Conservation (phyloP, 768 basidiomycete genomes). For the Ramaria rubella region DNA sequence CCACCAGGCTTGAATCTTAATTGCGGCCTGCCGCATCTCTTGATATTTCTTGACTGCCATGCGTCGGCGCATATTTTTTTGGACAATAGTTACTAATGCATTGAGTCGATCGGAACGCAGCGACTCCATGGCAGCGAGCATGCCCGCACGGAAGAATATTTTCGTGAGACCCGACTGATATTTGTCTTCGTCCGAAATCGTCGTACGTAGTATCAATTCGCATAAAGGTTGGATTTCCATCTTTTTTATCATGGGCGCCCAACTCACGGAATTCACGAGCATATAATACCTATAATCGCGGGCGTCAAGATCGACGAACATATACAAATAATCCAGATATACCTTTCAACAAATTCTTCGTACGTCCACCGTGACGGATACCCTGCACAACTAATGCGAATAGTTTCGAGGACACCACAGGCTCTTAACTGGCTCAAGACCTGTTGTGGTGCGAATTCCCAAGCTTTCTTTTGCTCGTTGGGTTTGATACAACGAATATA, state of each 20-base stretch:
- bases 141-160: conserved; percentile 98
- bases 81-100: conserved; percentile 87
- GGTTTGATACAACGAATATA: conserved; percentile 99
- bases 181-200: conserved; percentile 91
- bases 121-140: conserved; percentile 93
- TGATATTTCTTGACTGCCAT: conserved; percentile 80
- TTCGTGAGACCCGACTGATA: conserved; percentile 96
- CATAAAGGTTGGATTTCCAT: conserved; percentile 79
- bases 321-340: conserved; percentile 21
- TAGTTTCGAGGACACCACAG: conserved; percentile 98
- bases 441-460: conserved; percentile 95
- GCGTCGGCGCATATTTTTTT: conserved; percentile 91
- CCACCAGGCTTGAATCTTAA: conserved; percentile 93
- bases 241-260: conserved; percentile 80
- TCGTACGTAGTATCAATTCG: conserved; percentile 73
- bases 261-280: conserved; percentile 81
- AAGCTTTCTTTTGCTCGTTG: conserved; percentile 92
- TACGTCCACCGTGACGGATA: conserved; percentile 99
- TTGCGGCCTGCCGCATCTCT: conserved; percentile 60
- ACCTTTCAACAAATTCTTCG: conserved; percentile 98
- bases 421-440: conserved; percentile 92
- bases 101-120: conserved; percentile 85
- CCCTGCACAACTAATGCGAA: conserved; percentile 96
- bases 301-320: conserved; percentile 15
- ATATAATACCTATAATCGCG: conserved; percentile 76